A percentile compares a stretch with the other conserved stretches of the same genome.
phyloP scores from a whole-genome alignment of 2,329 filamentous ascomycete species.

The Hypoxylon sp. region DNA sequence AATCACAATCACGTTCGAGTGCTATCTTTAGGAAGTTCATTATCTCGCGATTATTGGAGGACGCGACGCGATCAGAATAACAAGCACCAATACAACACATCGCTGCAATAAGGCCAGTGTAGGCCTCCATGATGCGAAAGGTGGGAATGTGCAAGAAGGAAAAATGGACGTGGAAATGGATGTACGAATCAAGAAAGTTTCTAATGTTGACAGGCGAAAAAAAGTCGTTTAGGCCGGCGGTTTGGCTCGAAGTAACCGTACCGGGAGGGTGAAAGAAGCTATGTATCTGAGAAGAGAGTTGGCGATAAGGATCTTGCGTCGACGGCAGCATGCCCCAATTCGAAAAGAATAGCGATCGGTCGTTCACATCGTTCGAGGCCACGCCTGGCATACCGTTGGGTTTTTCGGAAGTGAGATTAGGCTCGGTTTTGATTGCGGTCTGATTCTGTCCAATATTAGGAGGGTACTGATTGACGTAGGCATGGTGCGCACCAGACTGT shows the following conservation, averaged over 20 bases:
- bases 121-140: slow-evolving; percentile 76
- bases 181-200: slow-evolving; percentile 79
- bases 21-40: slow-evolving; percentile 74
- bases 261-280: slow-evolving; percentile 71
- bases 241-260: slow-evolving; percentile 69
- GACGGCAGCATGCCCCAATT: slow-evolving; percentile 64
- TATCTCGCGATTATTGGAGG: slow-evolving; percentile 75
- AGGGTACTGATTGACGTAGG: slow-evolving; percentile 73
- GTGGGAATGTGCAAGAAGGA: slow-evolving; percentile 80
- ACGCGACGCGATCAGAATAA: slow-evolving; percentile 75
- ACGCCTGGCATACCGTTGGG: slow-evolving; percentile 62
- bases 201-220: slow-evolving; percentile 78
- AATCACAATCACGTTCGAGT: slow-evolving; percentile 69
- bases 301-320: slow-evolving; percentile 66
- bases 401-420: slow-evolving; percentile 68
- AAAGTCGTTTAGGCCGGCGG: slow-evolving; percentile 69
- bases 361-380: slow-evolving; percentile 59
- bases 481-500: slow-evolving; percentile 77
- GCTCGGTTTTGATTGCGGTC: slow-evolving; percentile 78
- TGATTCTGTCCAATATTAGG: slow-evolving; percentile 78
- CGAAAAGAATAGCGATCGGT: slow-evolving; percentile 64
- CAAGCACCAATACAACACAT: slow-evolving; percentile 83
- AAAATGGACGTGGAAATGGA: slow-evolving; percentile 81
- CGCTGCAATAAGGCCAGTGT: slow-evolving; percentile 75
- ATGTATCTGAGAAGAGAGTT: slow-evolving; percentile 69